A percentile compares a stretch with the other conserved stretches of the same genome.
These are phyloP conservation scores for Chernovozyma sophiae-reginae DNA, from an alignment of 1,139 yeast species.

Conservation along the genomic window DNA sequence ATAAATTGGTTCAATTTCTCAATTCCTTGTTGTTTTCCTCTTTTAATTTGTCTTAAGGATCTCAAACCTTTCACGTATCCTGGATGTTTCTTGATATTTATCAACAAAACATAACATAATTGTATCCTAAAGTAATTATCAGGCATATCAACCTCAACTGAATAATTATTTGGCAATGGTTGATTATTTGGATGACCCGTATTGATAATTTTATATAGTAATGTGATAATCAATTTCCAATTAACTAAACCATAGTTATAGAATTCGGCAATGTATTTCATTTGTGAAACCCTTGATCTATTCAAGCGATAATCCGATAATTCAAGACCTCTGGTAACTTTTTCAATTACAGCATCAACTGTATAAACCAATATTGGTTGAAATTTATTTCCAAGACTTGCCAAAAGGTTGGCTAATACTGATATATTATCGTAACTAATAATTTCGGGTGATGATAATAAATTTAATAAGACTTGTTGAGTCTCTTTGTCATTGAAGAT, in stretches of 20 bases:
- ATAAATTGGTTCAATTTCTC: constrained; percentile 42
- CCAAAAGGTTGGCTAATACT: constrained; percentile 47
- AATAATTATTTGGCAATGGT: constrained; percentile 46
- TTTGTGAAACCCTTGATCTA: constrained; percentile 59
- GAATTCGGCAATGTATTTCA: constrained; percentile 58
- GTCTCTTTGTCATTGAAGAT: constrained; percentile 41
- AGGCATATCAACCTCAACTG: constrained; percentile 52
- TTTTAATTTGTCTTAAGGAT: too few species aligned
- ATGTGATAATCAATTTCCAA: constrained; percentile 44
- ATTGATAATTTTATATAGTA: constrained; percentile 58
- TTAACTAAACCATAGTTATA: constrained; percentile 47
- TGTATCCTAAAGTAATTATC: constrained; percentile 72
- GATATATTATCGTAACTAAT: constrained; percentile 55
- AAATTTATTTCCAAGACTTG: constrained; percentile 15
- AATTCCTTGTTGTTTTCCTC: constrained; percentile 2
- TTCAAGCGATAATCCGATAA: constrained; percentile 55
- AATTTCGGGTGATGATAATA: constrained; percentile 61
- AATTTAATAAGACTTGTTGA: constrained; percentile 37
- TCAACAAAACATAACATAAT: constrained; percentile 36
- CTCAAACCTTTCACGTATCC: constrained; percentile 2
- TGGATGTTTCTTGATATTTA: constrained; percentile 2
- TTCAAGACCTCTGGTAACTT: constrained; percentile 64
- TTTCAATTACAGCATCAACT: constrained; percentile 66
- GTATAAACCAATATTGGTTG: constrained; percentile 36
- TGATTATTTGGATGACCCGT: constrained; percentile 65